These are phyloP conservation scores for Cicer arietinum DNA, from an alignment of 306 rosid genomes.

Conservation along the genomic window DNA sequence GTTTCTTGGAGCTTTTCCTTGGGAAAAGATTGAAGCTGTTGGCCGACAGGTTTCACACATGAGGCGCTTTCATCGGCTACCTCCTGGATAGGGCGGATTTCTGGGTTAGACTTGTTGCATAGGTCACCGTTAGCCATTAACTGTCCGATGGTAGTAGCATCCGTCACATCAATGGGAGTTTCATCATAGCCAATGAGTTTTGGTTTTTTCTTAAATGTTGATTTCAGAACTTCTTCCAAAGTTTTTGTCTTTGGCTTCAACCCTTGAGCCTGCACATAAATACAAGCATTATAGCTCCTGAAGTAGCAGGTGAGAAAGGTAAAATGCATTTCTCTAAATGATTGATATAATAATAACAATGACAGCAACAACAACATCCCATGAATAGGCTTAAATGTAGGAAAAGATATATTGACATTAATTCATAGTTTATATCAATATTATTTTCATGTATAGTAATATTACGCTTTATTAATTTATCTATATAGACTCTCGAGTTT, in stretches of 20 bases:
- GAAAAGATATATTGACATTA: too few relatives aligned
- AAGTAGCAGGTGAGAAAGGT: background rate
- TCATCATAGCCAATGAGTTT: constrained; percentile 88
- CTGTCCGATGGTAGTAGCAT: constrained; percentile 29
- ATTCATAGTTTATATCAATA: too few relatives aligned
- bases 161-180: constrained; percentile 58
- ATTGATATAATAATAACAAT: constrained; percentile 1
- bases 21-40: constrained; percentile 38
- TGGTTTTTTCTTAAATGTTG: constrained; percentile 66
- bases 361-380: background rate
- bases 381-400: background rate
- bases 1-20: constrained; percentile 22
- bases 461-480: too few relatives aligned
- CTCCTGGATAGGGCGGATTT: constrained; percentile 35
- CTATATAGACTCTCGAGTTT: too few relatives aligned
- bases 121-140: constrained; percentile 38
- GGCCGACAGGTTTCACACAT: constrained; percentile 38
- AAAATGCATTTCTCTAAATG: constrained; percentile 22
- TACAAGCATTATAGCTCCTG: constrained; percentile 1
- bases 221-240: constrained; percentile 72
- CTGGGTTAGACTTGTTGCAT: constrained; percentile 38
- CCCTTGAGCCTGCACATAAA: constrained; percentile 72
- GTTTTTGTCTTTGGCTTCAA: constrained; percentile 59
- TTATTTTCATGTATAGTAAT: too few relatives aligned
- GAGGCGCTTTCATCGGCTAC: constrained; percentile 23